Conservation (phyloP, 2,329 filamentous ascomycete species). For the Alternaria ethzedia region DNA sequence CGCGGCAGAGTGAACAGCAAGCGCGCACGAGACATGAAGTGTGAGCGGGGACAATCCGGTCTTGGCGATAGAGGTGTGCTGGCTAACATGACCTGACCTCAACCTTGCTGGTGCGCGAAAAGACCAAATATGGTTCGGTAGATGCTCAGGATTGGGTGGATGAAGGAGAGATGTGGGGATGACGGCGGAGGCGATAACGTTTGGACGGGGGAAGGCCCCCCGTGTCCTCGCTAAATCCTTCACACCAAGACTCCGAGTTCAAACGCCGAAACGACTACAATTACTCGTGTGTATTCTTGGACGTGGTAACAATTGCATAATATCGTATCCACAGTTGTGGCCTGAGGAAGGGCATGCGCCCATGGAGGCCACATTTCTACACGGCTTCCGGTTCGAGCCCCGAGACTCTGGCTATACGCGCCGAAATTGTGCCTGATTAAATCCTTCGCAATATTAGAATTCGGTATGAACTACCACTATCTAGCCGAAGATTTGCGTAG, state of each 20-base stretch:
- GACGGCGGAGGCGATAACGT: conserved; percentile 9
- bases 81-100: conserved; percentile 3
- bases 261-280: background rate
- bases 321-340: background rate
- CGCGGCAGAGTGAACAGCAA: conserved; percentile 9
- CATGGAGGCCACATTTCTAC: background rate
- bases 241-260: conserved; percentile 3
- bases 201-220: conserved; percentile 5
- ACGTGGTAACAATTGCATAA: background rate
- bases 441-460: background rate
- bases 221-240: conserved; percentile 4
- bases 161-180: background rate
- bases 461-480: background rate
- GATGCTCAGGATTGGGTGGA: background rate
- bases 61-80: conserved; percentile 3
- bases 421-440: background rate
- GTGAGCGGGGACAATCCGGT: background rate
- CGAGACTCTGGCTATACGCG: background rate
- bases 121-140: background rate
- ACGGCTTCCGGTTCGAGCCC: background rate
- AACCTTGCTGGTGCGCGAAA: background rate
- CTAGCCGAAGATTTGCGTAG: background rate
- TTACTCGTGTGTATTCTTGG: background rate
- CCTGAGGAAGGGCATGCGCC: background rate
- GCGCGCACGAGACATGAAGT: background rate